phyloP scores from a whole-genome alignment of 2,329 filamentous ascomycete species.

The Trichoderma pleuroti region DNA sequence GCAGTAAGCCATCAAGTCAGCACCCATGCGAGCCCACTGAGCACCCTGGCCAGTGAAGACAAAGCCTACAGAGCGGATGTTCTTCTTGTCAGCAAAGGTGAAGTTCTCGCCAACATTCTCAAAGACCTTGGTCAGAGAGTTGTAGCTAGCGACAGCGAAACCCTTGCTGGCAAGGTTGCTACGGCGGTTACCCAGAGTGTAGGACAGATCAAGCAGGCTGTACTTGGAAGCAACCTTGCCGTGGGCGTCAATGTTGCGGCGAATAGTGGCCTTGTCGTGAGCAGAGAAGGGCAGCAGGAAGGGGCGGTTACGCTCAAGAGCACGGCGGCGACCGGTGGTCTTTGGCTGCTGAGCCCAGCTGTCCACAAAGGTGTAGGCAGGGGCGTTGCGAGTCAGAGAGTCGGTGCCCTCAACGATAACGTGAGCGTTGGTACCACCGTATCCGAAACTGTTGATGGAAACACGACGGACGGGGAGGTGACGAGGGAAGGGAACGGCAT shows the following conservation, averaged over 20 bases:
- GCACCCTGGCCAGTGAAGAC: conserved; percentile 37
- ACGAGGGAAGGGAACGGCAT: not conserved
- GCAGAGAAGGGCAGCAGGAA: conserved; percentile 8
- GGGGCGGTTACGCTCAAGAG: not conserved
- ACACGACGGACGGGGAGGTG: conserved; percentile 2
- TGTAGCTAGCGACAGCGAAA: not conserved
- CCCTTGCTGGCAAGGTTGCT: not conserved
- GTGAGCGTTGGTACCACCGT: not conserved
- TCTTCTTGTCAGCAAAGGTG: not conserved
- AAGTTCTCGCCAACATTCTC: not conserved
- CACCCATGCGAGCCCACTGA: conserved; percentile 35
- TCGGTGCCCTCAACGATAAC: conserved; percentile 14
- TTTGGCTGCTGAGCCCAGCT: not conserved
- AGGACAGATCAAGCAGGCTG: not conserved
- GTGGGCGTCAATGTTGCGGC: not conserved
- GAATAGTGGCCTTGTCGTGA: conserved; percentile 9
- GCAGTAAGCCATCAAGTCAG: conserved; percentile 19
- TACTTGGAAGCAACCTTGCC: not conserved
- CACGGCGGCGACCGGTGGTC: not conserved
- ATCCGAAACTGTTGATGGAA: conserved; percentile 15
- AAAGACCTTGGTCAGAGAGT: not conserved
- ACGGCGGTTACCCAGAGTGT: conserved; percentile 6
- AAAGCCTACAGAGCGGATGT: conserved; percentile 3
- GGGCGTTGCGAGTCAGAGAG: not conserved
- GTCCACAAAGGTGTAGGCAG: not conserved